Evolutionary conservation across 1,284 basidiomycete genomes (phyloP), one percentile per base, ranked within the genome.

Genomic region (Puccinia triticina): DNA sequence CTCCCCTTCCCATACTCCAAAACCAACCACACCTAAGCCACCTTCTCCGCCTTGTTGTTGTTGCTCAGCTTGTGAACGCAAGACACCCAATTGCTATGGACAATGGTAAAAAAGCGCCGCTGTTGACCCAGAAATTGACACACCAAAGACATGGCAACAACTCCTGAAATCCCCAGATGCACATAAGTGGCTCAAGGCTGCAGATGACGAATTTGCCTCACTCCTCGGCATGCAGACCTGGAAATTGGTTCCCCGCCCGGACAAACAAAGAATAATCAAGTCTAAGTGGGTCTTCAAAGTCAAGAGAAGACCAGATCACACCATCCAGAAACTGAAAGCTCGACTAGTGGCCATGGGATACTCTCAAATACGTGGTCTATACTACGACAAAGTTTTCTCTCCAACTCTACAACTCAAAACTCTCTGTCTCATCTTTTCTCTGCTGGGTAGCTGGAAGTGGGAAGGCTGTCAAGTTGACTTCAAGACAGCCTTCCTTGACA

Each of bases 181-280:
- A 10, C 34, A 7, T 23, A 8, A 12, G 8, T 67, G 64, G 64
- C 18, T 74, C 8, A 74, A 74, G 37, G 72, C 72, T 18, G n/a
- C 40, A 23, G 48, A 74, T n/a, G 72, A 67, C 12, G 64, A 67
- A 14, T 67, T 67, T 43, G 34, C 64, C 21, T n/a, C 64, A 23
- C 64, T 67, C 8, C 21, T 67, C 2, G 64, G 64, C 8, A 67
- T 67, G 64, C 21, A 23, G n/a, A 67, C 64, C 2, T 67, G 64
- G 64, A 67, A 67, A 43, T 16, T 67, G 7, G 64, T 67, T 10
- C 64, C 64, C 23, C 21, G 64, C 40, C 40, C 40, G 40, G 40
- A 43, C 40, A 43, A 43, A 43, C 40, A 43, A 12, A 43, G 40
- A 43, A 43, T 43, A 43, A 43, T 43, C 40, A 43, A 43, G 40